These are phyloP conservation scores for Tuber indicum DNA, from an alignment of 495 filamentous ascomycete species.

Conservation along the genomic window DNA sequence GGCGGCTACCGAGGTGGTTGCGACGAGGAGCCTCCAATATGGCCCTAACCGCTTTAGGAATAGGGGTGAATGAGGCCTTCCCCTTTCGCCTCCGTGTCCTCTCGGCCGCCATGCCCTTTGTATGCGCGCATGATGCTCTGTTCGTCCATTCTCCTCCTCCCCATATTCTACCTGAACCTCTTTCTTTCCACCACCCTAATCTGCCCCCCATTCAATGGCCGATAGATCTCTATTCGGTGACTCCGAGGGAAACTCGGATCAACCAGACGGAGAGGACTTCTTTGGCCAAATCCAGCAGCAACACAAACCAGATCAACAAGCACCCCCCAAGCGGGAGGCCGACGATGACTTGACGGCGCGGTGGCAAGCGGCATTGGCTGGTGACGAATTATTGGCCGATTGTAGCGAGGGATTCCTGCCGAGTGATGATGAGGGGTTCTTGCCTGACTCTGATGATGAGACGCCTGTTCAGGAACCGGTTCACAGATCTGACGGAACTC, in stretches of 20 bases:
- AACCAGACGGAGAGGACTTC: slow-evolving; percentile 45
- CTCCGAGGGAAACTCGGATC: slow-evolving; percentile 43
- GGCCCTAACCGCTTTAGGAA: neutral
- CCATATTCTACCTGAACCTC: neutral
- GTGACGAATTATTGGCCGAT: slow-evolving; percentile 69
- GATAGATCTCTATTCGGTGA: slow-evolving; percentile 34
- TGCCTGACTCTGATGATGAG: slow-evolving; percentile 55
- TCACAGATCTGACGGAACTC: slow-evolving; percentile 35
- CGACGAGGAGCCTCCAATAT: neutral
- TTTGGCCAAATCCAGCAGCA: slow-evolving; percentile 47
- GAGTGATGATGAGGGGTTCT: slow-evolving; percentile 67
- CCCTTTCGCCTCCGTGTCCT: slow-evolving; percentile 2
- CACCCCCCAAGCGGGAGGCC: slow-evolving; percentile 16
- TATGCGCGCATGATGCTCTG: neutral
- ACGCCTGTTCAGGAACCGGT: slow-evolving; percentile 22
- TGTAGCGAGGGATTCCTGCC: slow-evolving; percentile 58
- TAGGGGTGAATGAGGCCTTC: neutral
- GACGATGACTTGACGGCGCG: slow-evolving; percentile 63
- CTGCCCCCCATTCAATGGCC: neutral
- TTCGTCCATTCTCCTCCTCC: neutral
- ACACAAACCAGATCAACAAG: neutral
- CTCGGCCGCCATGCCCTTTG: neutral
- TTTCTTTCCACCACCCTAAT: neutral
- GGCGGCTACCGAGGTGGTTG: neutral
- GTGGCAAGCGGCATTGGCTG: slow-evolving; percentile 75